Percentiles rank a stretch among this genome's conserved stretches.
These are phyloP conservation scores for Lentinula novae-zelandiae DNA, from an alignment of 1,284 basidiomycete genomes.

Conservation along the genomic window DNA sequence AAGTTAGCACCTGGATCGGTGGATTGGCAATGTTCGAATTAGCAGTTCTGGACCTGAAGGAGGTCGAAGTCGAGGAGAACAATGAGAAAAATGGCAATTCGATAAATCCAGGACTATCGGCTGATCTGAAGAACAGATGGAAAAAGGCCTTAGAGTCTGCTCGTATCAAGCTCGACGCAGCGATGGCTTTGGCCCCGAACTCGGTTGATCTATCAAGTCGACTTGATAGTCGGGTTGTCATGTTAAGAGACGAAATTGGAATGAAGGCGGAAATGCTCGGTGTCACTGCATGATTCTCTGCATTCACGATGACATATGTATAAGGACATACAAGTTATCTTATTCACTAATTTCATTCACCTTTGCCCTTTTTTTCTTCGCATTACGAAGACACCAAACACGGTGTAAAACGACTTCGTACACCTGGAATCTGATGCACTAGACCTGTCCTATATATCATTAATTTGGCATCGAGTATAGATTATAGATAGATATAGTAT, in stretches of 20 bases:
- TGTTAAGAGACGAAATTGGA: conserved; percentile 68
- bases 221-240: conserved; percentile 63
- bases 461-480: too few species aligned
- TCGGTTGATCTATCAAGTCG: conserved; percentile 61
- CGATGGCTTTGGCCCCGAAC: conserved; percentile 45
- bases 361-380: too few species aligned
- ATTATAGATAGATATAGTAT: too few species aligned
- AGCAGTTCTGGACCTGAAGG: conserved; percentile 61
- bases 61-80: conserved; percentile 34
- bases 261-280: conserved; percentile 46
- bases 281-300: background rate
- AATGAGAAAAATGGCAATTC: conserved; percentile 15
- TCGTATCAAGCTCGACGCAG: conserved; percentile 46
- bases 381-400: too few species aligned
- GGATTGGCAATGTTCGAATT: conserved; percentile 66
- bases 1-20: conserved; percentile 61
- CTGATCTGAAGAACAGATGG: conserved; percentile 36
- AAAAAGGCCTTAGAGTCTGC: conserved; percentile 41
- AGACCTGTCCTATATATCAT: too few species aligned
- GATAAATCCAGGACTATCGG: background rate
- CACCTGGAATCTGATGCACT: too few species aligned
- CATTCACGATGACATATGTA: too few species aligned
- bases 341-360: too few species aligned
- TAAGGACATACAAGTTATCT: too few species aligned
- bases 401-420: too few species aligned